Base-by-base conservation (phyloP, 202 grass and related monocot species). In the Carex arenaria region DNA sequence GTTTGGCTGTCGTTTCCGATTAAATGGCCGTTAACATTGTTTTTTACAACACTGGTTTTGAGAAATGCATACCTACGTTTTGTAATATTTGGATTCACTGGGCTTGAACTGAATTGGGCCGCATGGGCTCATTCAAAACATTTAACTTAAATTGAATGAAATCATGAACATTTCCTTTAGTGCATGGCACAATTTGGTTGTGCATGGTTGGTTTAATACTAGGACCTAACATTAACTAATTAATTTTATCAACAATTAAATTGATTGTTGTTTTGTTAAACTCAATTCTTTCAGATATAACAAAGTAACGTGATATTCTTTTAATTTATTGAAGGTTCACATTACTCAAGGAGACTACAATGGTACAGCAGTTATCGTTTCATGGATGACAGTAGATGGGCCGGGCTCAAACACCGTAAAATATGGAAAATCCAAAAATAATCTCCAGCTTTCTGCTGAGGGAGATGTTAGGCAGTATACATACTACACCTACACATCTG, bases 401-500 rank as follows among this genome's bases (percentile, higher is more conserved):
- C 63, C 59, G 2, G 93, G 90, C 8, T 90, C 32, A 80, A 82
- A 17, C 84, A 88, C 85, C 11, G 90, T 95, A 2, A 54, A 5
- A 64, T 95, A 86, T 80, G 88, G 94, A 7, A n/a, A 42, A 23
- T n/a, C 79, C n/a, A 83, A 76, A 82, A 82, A 85, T 23, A 71
- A 78, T 62, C 47, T 90, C 60, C 47, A 86, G 5, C 69, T 26
- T 51, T 67, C 5, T 74, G 88, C 89, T 11, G 12, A 81, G 45
- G 94, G 82, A 22, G 66, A 32, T 4, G 80, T 85, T 78, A 87
- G 87, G 17, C 88, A 87, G 28, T 97, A 97, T 81, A 83, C 68
- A 9, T 97, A 84, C 90, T 90, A 86, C 82, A 94, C 90, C 88
- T 97, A 97, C 83, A 97, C 94, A 1, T 97, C 94, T n/a, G 94